These are phyloP conservation scores for Penicillium chermesinum DNA, from an alignment of 495 filamentous ascomycete species.

Conservation along the genomic window DNA sequence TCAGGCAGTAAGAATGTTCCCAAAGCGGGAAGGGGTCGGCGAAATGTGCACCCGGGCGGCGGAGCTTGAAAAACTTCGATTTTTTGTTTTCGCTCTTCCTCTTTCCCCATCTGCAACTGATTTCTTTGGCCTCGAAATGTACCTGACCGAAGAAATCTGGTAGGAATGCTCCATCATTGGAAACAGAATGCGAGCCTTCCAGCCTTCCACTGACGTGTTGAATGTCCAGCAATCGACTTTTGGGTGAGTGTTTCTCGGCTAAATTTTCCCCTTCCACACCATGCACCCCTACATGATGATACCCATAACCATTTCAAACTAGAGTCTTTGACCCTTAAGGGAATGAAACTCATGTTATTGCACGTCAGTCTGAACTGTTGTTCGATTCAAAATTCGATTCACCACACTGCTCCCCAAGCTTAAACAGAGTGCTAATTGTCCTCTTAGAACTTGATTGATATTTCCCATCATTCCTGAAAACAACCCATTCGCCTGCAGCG, in stretches of 20 bases:
- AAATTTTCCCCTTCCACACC: constrained; percentile 3
- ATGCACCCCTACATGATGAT: constrained; percentile 52
- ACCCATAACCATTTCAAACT: constrained; percentile 91
- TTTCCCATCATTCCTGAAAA: too few species aligned
- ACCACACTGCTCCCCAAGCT: constrained; percentile 11
- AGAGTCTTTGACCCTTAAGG: constrained; percentile 96
- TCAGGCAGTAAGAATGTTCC: background rate
- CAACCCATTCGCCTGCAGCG: too few species aligned
- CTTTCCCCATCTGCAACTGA: background rate
- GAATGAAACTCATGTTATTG: constrained; percentile 87
- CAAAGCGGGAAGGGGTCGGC: constrained; percentile 3
- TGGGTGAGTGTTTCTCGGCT: constrained; percentile 3
- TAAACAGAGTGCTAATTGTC: constrained; percentile 26
- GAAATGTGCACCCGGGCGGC: constrained; percentile 5
- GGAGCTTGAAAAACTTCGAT: constrained; percentile 3
- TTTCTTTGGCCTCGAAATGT: background rate
- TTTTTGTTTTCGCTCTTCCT: constrained; percentile 1
- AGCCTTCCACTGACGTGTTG: background rate
- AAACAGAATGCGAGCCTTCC: background rate
- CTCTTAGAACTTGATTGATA: constrained; percentile 22
- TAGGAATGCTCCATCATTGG: too few species aligned
- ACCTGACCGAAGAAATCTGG: too few species aligned
- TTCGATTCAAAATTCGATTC: constrained; percentile 8
- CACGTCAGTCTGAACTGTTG: constrained; percentile 94
- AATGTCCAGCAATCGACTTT: background rate